Percentiles rank a stretch among this genome's conserved stretches.
Conservation (phyloP, 495 filamentous ascomycete species). For the Lasiosphaeria hispida region DNA sequence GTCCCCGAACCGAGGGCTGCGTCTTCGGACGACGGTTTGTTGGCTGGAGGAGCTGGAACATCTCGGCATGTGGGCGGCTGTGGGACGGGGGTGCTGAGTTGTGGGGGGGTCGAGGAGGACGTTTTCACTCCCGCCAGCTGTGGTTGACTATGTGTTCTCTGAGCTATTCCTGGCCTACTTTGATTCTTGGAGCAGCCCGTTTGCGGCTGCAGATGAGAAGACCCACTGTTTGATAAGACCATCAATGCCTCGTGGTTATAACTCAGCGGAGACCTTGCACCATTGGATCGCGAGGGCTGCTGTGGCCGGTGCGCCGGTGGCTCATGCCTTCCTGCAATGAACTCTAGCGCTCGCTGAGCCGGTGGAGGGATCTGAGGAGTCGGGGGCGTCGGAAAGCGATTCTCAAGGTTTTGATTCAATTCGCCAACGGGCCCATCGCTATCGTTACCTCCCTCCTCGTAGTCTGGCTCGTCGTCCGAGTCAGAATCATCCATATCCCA, state of each 20-base stretch:
- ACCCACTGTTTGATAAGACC: constrained; percentile 30
- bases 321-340: constrained; percentile 44
- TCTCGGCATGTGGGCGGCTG: constrained; percentile 11
- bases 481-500: constrained; percentile 46
- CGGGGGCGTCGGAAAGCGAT: constrained; percentile 25
- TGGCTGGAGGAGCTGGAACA: background rate
- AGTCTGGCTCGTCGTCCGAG: constrained; percentile 27
- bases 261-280: constrained; percentile 19
- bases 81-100: background rate
- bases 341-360: constrained; percentile 47
- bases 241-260: constrained; percentile 36
- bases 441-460: constrained; percentile 42
- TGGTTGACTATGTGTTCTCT: constrained; percentile 46
- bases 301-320: constrained; percentile 5
- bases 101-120: constrained; percentile 11
- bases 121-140: constrained; percentile 33
- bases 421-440: constrained; percentile 36
- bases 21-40: constrained; percentile 13
- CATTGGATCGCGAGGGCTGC: constrained; percentile 16
- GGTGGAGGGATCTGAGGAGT: constrained; percentile 29
- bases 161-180: constrained; percentile 36
- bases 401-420: constrained; percentile 30
- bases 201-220: constrained; percentile 39
- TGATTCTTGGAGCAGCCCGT: constrained; percentile 41
- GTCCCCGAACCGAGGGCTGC: constrained; percentile 18